phyloP scores from a whole-genome alignment of 495 filamentous ascomycete genomes.

The Barbatosphaeria neglecta region DNA sequence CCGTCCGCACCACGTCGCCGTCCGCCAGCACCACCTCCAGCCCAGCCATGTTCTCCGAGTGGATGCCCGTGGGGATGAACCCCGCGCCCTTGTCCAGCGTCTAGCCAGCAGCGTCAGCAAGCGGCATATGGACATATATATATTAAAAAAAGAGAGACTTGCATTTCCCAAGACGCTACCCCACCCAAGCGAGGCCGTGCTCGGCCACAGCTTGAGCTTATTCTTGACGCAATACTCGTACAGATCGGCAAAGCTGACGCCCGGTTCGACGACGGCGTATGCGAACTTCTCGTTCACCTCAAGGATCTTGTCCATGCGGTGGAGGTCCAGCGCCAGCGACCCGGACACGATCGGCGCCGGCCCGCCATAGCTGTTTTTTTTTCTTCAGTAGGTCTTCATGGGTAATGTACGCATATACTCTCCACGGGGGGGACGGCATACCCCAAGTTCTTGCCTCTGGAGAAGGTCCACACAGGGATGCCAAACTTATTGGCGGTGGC shows the following conservation, averaged over 20 bases:
- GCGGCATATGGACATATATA: too few relatives aligned
- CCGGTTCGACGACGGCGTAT: slow-evolving; percentile 44
- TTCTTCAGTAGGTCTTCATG: too few relatives aligned
- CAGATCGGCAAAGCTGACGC: slow-evolving; percentile 43
- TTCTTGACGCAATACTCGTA: slow-evolving; percentile 39
- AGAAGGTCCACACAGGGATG: slow-evolving; percentile 43
- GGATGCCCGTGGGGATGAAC: slow-evolving; percentile 34
- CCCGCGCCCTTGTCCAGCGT: slow-evolving; percentile 30
- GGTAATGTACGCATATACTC: too few relatives aligned
- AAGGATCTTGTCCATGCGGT: slow-evolving; percentile 43
- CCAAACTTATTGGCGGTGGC: slow-evolving; percentile 25
- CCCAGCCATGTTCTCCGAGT: slow-evolving; percentile 35
- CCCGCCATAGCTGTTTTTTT: slow-evolving; percentile 43
- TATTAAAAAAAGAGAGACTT: slow-evolving; percentile 6
- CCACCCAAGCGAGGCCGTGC: slow-evolving; percentile 42
- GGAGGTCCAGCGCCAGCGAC: slow-evolving; percentile 41
- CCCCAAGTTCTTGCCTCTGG: slow-evolving; percentile 40
- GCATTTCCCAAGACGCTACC: slow-evolving; percentile 46
- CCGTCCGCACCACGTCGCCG: slow-evolving; percentile 35
- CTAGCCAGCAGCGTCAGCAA: slow-evolving; percentile 3
- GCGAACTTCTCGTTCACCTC: slow-evolving; percentile 43
- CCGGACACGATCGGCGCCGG: slow-evolving; percentile 40
- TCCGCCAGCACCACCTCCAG: slow-evolving; percentile 40
- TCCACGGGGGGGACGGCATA: too few relatives aligned
- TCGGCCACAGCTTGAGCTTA: slow-evolving; percentile 41